phyloP scores from a whole-genome alignment of 345 rosid species.

The Durio zibethinus region DNA sequence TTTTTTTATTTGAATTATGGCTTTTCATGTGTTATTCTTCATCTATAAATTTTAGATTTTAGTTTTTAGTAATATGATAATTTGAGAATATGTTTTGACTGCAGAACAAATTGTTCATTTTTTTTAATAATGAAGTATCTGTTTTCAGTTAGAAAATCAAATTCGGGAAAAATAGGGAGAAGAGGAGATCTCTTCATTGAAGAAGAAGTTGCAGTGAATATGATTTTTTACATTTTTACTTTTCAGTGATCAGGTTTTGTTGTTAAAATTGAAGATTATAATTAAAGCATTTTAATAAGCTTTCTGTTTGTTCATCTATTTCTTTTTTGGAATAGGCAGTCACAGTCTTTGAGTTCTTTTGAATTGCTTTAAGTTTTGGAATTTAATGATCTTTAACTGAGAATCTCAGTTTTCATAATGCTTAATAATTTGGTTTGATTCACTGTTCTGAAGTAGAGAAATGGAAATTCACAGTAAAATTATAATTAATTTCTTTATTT shows the following conservation, averaged over 20 bases:
- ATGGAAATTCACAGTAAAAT: constrained; percentile 1
- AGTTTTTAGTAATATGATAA: background rate
- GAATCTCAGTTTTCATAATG: background rate
- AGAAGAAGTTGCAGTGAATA: background rate
- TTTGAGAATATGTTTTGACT: background rate
- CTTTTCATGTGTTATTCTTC: background rate
- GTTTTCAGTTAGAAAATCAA: background rate
- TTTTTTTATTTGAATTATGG: background rate
- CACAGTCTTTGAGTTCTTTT: background rate
- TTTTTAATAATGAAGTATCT: background rate
- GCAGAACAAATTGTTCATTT: background rate
- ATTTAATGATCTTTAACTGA: constrained; percentile 1
- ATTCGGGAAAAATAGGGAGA: background rate
- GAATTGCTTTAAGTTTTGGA: background rate
- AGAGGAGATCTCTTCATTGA: background rate
- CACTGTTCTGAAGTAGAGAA: background rate
- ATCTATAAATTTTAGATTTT: background rate
- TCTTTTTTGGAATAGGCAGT: background rate
- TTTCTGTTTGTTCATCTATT: background rate
- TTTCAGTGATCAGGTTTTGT: background rate
- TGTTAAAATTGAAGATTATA: background rate
- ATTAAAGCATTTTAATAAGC: background rate
- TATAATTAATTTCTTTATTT: background rate
- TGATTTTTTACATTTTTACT: background rate
- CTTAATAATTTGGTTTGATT: background rate